Evolutionary conservation across 352 stramenopile genomes (phyloP).

Genomic region (Pythium folliculosum): DNA sequence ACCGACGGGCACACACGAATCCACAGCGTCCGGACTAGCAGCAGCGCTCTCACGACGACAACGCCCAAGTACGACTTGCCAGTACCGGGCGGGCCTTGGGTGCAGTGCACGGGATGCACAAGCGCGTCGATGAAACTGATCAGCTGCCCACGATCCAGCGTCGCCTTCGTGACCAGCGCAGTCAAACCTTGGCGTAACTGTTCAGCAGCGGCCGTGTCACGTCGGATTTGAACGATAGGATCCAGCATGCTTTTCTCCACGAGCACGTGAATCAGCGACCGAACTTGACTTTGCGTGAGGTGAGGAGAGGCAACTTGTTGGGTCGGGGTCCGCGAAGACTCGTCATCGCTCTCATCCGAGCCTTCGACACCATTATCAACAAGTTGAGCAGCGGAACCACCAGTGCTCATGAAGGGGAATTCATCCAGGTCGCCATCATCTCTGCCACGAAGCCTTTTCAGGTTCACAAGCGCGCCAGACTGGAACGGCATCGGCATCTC

Average conservation of each 20-base stretch:
- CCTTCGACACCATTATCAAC: constrained; percentile 2
- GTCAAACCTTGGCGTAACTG: constrained; percentile 42
- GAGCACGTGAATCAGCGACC: constrained; percentile 45
- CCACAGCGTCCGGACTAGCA: constrained; percentile 75
- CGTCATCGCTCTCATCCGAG: constrained; percentile 14
- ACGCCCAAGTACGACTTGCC: constrained; percentile 91
- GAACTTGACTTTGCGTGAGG: constrained; percentile 3
- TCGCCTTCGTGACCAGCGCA: constrained; percentile 48
- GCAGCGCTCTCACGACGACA: constrained; percentile 77
- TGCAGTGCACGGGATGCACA: constrained; percentile 79
- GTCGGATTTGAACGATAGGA: constrained; percentile 80
- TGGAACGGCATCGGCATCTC: constrained; percentile 78
- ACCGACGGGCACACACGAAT: constrained; percentile 63
- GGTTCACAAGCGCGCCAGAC: constrained; percentile 70
- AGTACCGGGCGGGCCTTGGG: constrained; percentile 85
- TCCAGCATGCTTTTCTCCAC: constrained; percentile 61
- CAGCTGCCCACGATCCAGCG: constrained; percentile 69
- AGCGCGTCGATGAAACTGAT: constrained; percentile 77
- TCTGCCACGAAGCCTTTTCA: constrained; percentile 26
- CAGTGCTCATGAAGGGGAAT: neutral
- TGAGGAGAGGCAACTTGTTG: neutral
- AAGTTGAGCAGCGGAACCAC: neutral
- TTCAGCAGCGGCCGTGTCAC: constrained; percentile 36
- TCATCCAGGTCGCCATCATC: neutral
- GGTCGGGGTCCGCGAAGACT: neutral